Evolutionary conservation across 108 stramenopile genomes (phyloP), one percentile per base, ranked within the genome.

Genomic region (Ochromonas danica): DNA sequence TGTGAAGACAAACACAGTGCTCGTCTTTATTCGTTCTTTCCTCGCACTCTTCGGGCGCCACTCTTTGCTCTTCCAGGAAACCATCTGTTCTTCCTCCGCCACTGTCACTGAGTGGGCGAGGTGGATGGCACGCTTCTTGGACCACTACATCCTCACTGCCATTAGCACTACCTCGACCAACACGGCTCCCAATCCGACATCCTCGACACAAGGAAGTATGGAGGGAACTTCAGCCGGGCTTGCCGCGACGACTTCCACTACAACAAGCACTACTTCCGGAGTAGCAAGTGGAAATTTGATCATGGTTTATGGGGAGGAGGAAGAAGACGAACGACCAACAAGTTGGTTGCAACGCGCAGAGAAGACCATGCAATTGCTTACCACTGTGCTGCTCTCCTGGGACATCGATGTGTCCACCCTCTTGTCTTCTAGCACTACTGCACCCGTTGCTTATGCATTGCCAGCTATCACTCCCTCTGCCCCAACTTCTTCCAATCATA

Each of bases 261-360:
- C 63, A 10, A 22, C 17, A 28, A 31, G 14, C 14, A 33, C 31
- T 67, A 33, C 31, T 3, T 14, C 31, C 22, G 45, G 45, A 22
- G 14, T 22, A 14, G 45, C 45, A 6, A 51, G 45, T 22, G 72
- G 72, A 10, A 6, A 6, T 10, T 75, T 75, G 6, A 33, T 75
- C 10, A 41, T 57, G 10, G 72, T 75, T 6, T 75, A 75, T 36
- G 72, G 72, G 25, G 72, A 75, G 40, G 28, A 3, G 40, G 72
- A 75, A 33, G 40, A 42, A 17, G 45, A 51, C 45, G 39, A 70
- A 17, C 72, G 40, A n/a, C 14, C 3, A 6, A 42, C 27, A 6
- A 6, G 14, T 28, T 75, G 72, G 72, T 10, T 3, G 3, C 14
- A 14, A 14, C 72, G 72, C 3, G 72, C 72, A 10, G 72, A 75